Evolutionary conservation across 257 asterid species (phyloP).

Genomic region (Primulina huaijiensis): DNA sequence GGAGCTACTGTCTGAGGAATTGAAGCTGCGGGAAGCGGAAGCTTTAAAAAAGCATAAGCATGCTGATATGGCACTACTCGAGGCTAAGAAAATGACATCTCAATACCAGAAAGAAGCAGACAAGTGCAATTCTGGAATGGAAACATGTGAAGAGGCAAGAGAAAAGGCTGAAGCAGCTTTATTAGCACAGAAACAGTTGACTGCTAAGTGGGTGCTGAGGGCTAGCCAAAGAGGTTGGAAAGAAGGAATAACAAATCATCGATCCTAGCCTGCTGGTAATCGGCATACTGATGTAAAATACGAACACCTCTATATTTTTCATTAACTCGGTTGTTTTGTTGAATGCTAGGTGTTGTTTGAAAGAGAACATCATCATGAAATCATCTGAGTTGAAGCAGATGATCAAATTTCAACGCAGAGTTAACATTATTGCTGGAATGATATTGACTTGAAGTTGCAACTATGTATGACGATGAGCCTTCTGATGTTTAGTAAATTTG

Average conservation of each 20-base stretch:
- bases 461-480: background rate
- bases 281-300: background rate
- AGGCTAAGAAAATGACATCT: constrained; percentile 43
- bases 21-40: constrained; percentile 73
- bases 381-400: background rate
- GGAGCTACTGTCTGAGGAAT: constrained; percentile 78
- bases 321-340: background rate
- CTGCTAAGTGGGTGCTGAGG: constrained; percentile 78
- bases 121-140: constrained; percentile 56
- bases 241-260: constrained; percentile 26
- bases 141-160: constrained; percentile 58
- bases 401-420: background rate
- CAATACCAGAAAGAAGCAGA: constrained; percentile 56
- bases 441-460: background rate
- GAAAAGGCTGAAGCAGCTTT: constrained; percentile 50
- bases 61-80: constrained; percentile 83
- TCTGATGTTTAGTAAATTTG: background rate
- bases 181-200: constrained; percentile 61
- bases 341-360: background rate
- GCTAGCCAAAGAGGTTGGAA: constrained; percentile 91
- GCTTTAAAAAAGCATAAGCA: constrained; percentile 75
- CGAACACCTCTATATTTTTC: background rate
- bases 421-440: background rate
- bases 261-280: background rate
- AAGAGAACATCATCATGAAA: background rate